Conservation (phyloP, 2,329 filamentous ascomycete species). For the Emergomyces orientalis region DNA sequence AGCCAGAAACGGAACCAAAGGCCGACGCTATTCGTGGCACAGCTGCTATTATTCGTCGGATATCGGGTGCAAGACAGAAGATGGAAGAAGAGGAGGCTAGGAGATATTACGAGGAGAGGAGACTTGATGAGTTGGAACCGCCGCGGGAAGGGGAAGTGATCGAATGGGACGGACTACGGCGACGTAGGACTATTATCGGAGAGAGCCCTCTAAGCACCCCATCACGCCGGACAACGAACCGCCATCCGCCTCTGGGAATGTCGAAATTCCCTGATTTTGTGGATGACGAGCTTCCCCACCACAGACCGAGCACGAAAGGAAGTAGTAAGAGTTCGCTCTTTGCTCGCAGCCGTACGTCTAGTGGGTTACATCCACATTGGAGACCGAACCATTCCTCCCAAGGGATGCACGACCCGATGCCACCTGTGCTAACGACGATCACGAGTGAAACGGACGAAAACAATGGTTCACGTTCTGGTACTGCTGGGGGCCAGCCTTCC, state of each 20-base stretch:
- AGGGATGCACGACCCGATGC: conserved; percentile 44
- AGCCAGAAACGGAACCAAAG: conserved; percentile 92
- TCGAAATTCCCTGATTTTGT: conserved; percentile 66
- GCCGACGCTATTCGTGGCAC: conserved; percentile 90
- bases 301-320: conserved; percentile 23
- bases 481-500: neutral
- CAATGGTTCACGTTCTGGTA: neutral
- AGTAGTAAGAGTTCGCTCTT: conserved; percentile 28
- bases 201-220: conserved; percentile 33
- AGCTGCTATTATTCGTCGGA: conserved; percentile 73
- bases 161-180: conserved; percentile 85
- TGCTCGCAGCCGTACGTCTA: conserved; percentile 32
- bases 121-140: conserved; percentile 59
- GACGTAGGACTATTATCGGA: conserved; percentile 53
- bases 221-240: conserved; percentile 35
- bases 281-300: conserved; percentile 45
- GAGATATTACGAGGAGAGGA: conserved; percentile 68
- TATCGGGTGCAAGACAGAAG: conserved; percentile 66
- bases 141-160: conserved; percentile 70
- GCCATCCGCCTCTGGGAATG: conserved; percentile 79
- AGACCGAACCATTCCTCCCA: conserved; percentile 25
- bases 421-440: conserved; percentile 52
- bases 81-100: conserved; percentile 72
- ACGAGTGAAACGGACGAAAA: conserved; percentile 12
- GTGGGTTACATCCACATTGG: conserved; percentile 30